Evolutionary conservation across 2,329 filamentous ascomycete genomes (phyloP).

Genomic region (Sclerotinia spermophila): DNA sequence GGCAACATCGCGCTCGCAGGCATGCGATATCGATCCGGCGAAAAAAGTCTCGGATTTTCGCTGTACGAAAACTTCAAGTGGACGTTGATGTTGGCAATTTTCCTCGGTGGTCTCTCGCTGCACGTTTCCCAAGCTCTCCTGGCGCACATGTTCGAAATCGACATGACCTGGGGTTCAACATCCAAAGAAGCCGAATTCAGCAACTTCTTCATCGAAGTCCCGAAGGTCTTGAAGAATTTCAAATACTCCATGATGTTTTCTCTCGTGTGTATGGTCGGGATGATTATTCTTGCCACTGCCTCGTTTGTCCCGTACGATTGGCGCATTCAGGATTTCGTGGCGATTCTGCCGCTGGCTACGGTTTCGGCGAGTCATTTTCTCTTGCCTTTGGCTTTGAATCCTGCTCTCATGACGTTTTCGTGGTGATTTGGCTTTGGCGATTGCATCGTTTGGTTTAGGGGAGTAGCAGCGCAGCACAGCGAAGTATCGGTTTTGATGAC

Average conservation of each 20-base stretch:
- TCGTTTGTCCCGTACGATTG: slow-evolving; percentile 63
- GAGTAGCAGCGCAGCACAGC: no score
- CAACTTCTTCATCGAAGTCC: slow-evolving; percentile 82
- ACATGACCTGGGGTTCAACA: slow-evolving; percentile 84
- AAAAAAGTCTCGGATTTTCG: slow-evolving; percentile 55
- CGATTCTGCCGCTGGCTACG: slow-evolving; percentile 71
- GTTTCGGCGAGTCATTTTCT: slow-evolving; percentile 67
- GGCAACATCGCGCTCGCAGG: slow-evolving; percentile 69
- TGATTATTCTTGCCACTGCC: slow-evolving; percentile 58
- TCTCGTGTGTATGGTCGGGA: slow-evolving; percentile 53
- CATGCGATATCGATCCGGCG: slow-evolving; percentile 68
- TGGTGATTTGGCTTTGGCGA: no score
- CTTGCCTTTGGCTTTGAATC: slow-evolving; percentile 70
- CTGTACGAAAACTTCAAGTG: slow-evolving; percentile 67
- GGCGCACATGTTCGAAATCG: slow-evolving; percentile 78
- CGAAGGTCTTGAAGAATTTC: slow-evolving; percentile 73
- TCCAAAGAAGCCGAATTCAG: slow-evolving; percentile 77
- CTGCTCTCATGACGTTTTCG: slow-evolving; percentile 76
- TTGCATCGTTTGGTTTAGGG: no score
- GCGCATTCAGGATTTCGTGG: slow-evolving; percentile 68
- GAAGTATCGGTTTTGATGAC: no score
- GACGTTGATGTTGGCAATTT: slow-evolving; percentile 71
- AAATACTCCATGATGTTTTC: slow-evolving; percentile 45
- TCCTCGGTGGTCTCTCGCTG: slow-evolving; percentile 76
- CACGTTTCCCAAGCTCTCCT: slow-evolving; percentile 78